A percentile compares a stretch with the other conserved stretches of the same genome.
Evolutionary conservation across 2,329 filamentous ascomycete genomes (phyloP).

Genomic region (Cordyceps cateniannulata): DNA sequence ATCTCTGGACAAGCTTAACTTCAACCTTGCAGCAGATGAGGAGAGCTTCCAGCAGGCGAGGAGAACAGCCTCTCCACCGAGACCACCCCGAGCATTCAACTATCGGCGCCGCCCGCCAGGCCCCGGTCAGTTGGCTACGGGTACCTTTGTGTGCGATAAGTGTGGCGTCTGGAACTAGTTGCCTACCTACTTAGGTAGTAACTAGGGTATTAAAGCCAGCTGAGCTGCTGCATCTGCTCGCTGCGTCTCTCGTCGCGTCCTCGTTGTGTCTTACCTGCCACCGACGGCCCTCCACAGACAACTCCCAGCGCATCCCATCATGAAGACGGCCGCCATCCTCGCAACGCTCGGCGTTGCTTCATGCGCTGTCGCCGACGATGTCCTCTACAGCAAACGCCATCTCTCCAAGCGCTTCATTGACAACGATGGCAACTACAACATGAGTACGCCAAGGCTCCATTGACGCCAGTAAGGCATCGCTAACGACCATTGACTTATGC

Average conservation of each 20-base stretch:
- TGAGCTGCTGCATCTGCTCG: too few relatives aligned
- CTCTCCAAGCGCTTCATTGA: conserved; percentile 44
- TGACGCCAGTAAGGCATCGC: neutral
- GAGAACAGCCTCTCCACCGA: neutral
- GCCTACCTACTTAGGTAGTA: too few relatives aligned
- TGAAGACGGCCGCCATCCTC: conserved; percentile 17
- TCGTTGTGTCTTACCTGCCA: neutral
- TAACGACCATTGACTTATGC: neutral
- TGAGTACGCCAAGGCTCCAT: conserved; percentile 29
- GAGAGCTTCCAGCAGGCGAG: neutral
- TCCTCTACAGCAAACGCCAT: conserved; percentile 39
- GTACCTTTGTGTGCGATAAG: neutral
- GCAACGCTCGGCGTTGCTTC: conserved; percentile 25
- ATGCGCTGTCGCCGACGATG: conserved; percentile 33
- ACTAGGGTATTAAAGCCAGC: too few relatives aligned
- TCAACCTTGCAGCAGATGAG: neutral
- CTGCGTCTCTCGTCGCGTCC: neutral
- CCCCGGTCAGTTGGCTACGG: neutral
- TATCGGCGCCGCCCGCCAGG: neutral
- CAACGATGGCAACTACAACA: conserved; percentile 44
- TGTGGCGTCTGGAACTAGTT: neutral
- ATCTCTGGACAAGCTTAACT: neutral
- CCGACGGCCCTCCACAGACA: neutral
- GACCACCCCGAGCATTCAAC: neutral
- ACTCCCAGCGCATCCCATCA: neutral